A percentile compares a stretch with the other conserved stretches of the same genome.
Conservation (phyloP, 2,329 filamentous ascomycete species). For the Phyllosticta paracitricarpa region DNA sequence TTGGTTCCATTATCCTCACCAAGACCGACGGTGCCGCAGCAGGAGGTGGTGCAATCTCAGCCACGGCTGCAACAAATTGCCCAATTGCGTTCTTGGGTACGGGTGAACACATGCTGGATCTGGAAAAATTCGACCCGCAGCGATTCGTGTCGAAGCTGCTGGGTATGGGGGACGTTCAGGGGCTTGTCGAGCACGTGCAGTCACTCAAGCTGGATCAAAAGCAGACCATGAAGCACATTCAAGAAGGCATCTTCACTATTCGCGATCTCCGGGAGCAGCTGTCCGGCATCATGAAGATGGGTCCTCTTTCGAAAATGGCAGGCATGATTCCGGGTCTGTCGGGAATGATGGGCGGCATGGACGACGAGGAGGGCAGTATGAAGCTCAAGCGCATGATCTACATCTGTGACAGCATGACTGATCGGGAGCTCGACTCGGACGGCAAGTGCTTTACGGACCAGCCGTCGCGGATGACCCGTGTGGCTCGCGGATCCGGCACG, state of each 20-base stretch:
- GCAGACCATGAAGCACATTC: constrained; percentile 98
- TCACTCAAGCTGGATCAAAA: constrained; percentile 93
- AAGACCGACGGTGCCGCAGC: constrained; percentile 96
- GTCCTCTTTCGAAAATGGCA: constrained; percentile 90
- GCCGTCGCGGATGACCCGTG: constrained; percentile 82
- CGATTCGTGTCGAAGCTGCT: constrained; percentile 89
- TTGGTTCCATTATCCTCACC: constrained; percentile 97
- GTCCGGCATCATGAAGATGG: constrained; percentile 99
- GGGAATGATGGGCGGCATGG: constrained; percentile 89
- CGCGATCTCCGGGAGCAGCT: constrained; percentile 92
- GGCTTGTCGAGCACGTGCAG: constrained; percentile 92
- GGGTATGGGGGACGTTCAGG: constrained; percentile 95
- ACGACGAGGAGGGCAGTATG: constrained; percentile 87
- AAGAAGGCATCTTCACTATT: constrained; percentile 91
- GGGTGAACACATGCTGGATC: constrained; percentile 90
- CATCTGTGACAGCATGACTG: constrained; percentile 97
- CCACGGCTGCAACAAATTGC: constrained; percentile 89
- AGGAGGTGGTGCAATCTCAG: constrained; percentile 93
- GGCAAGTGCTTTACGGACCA: constrained; percentile 91
- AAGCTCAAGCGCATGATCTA: constrained; percentile 98
- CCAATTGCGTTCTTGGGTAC: constrained; percentile 98
- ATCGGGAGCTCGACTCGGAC: constrained; percentile 89
- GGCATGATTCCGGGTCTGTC: constrained; percentile 97
- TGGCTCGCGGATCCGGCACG: constrained; percentile 83
- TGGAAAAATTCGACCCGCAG: constrained; percentile 86